phyloP scores from a whole-genome alignment of 2,329 filamentous ascomycete species.

The Aspergillus sp. region DNA sequence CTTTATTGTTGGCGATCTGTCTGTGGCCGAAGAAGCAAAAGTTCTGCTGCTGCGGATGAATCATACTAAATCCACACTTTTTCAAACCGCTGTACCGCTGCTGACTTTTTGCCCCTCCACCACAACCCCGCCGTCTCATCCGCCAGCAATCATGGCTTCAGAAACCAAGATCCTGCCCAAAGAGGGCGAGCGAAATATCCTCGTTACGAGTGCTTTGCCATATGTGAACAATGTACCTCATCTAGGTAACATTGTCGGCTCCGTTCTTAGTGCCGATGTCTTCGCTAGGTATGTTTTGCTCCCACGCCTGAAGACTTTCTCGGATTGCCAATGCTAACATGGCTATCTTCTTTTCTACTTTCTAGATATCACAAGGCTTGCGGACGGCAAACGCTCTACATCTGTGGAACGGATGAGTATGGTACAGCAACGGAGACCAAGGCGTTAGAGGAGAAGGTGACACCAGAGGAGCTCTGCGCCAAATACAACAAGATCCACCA shows the following conservation, averaged over 20 bases:
- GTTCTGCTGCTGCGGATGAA: not conserved
- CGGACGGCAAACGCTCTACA: conserved; percentile 72
- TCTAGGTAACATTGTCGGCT: conserved; percentile 83
- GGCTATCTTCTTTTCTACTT: not conserved
- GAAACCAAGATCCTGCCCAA: conserved; percentile 53
- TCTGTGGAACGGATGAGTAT: conserved; percentile 91
- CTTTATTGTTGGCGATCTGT: too few species aligned
- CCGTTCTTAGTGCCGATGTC: conserved; percentile 83
- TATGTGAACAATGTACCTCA: conserved; percentile 80
- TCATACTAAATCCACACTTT: conserved; percentile 1
- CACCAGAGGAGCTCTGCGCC: conserved; percentile 77
- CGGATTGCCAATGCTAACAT: conserved; percentile 36
- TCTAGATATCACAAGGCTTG: conserved; percentile 71
- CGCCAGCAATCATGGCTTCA: conserved; percentile 16
- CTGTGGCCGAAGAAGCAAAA: not conserved
- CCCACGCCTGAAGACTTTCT: conserved; percentile 53
- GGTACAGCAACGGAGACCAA: conserved; percentile 95
- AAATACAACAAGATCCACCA: conserved; percentile 90
- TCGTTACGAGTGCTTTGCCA: conserved; percentile 87
- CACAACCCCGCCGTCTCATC: not conserved
- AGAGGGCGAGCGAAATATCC: conserved; percentile 75
- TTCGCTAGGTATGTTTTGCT: conserved; percentile 51
- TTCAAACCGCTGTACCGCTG: not conserved
- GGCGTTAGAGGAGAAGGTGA: conserved; percentile 80
- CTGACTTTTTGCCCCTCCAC: not conserved